Base-by-base conservation (phyloP, 192 early-diverging fungal genomes). In the Jimgerdemannia lactiflua region DNA sequence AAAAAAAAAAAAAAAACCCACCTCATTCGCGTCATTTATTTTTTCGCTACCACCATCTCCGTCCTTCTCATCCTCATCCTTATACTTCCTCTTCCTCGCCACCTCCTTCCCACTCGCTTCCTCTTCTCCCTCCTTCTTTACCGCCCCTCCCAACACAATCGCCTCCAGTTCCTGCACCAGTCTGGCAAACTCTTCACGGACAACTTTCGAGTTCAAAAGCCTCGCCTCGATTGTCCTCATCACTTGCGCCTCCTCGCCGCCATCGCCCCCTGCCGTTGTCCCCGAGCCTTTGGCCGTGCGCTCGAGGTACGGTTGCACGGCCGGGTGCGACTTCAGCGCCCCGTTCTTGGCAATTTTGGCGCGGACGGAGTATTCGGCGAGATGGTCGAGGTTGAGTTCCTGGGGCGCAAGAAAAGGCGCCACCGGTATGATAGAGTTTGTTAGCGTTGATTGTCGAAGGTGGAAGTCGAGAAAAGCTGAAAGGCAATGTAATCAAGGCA, bases 151-250 rank as follows among this genome's bases (percentile, higher is more conserved):
- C 1, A 64, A 49, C 18, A 79, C 8, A 7, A 75, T 71, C 6
- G n/a, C 39, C 8, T 64, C 29, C n/a, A 75, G 64, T 39, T 71
- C 74, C 18, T 4, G 39, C 9, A 75, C 65, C 9, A 79, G 19
- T 41, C 75, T 71, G 3, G 65, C 42, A 7, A 75, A 39, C 20
- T 79, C 78, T 29, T 75, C 70, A 40, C 67, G 68, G 10, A 72
- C 70, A 1, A 41, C 39, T 7, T 74, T 74, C 19, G 65, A 69
- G 1, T 69, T 65, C 18, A 79, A 43, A 4, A 79, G 20, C 11
- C 78, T 64, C 11, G 78, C 65, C 17, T 79, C 78, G 7, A 79
- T 2, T 11, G 74, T 68, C 65, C 65, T 69, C 4, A 43, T 70
- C 3, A 40, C 17, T 64, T 71, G 49, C 44, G 65, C 11, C 42